phyloP scores from a whole-genome alignment of 179 eudicot species.

The Corrigiola litoralis region DNA sequence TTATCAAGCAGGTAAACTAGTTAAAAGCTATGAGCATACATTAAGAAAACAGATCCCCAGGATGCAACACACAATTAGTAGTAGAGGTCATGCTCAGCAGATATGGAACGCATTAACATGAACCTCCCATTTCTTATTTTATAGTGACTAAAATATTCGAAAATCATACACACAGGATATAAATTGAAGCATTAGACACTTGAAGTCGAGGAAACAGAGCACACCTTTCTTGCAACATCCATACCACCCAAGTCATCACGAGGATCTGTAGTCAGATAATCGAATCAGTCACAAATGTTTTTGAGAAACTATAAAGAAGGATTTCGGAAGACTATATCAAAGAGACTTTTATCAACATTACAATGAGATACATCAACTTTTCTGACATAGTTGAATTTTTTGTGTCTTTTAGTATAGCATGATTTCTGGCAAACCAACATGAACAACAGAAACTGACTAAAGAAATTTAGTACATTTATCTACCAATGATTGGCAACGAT shows the following conservation, averaged over 20 bases:
- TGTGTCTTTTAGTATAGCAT: not conserved
- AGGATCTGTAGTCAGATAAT: slow-evolving; percentile 65
- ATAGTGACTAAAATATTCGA: not conserved
- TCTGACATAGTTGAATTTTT: not conserved
- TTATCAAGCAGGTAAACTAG: not conserved
- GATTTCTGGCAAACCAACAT: not conserved
- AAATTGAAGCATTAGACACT: not conserved
- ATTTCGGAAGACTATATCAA: no score
- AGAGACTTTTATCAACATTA: not conserved
- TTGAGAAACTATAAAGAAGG: not conserved
- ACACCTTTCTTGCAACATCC: slow-evolving; percentile 98
- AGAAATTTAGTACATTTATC: not conserved
- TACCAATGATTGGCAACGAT: not conserved
- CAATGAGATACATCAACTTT: not conserved
- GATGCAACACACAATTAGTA: not conserved
- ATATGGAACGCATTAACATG: not conserved
- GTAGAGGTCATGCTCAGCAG: not conserved
- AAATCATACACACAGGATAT: not conserved
- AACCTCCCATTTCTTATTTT: not conserved
- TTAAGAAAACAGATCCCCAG: not conserved
- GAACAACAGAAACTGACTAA: not conserved
- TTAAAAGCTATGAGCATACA: not conserved
- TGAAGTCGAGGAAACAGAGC: not conserved
- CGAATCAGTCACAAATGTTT: slow-evolving; percentile 8
- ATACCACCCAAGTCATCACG: slow-evolving; percentile 97